These are phyloP conservation scores for Microdochium trichocladiopsis DNA, from an alignment of 2,329 filamentous ascomycete genomes.

Conservation along the genomic window DNA sequence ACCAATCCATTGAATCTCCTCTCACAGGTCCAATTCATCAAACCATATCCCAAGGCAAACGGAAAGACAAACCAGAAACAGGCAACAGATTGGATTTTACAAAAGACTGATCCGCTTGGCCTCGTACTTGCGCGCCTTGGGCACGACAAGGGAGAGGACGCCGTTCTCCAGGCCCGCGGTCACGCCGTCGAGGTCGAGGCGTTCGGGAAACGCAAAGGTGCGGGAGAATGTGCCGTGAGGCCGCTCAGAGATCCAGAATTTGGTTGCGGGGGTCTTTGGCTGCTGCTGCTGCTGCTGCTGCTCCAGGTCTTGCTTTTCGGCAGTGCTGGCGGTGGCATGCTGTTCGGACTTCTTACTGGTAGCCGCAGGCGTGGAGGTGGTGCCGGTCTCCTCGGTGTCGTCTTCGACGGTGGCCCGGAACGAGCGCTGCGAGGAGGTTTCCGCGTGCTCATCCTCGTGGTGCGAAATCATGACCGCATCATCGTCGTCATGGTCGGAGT, in stretches of 20 bases:
- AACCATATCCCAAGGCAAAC: not conserved
- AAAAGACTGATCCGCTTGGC: conserved; percentile 46
- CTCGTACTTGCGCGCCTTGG: conserved; percentile 57
- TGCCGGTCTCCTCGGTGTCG: conserved; percentile 26
- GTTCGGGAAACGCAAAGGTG: conserved; percentile 59
- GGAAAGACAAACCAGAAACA: no score
- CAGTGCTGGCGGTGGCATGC: conserved; percentile 1
- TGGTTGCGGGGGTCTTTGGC: conserved; percentile 27
- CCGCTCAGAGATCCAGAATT: conserved; percentile 68
- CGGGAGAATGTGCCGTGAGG: conserved; percentile 61
- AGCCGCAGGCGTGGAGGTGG: not conserved
- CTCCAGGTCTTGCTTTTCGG: conserved; percentile 1
- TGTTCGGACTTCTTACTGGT: conserved; percentile 2
- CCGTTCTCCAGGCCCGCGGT: conserved; percentile 58
- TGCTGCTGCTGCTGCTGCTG: conserved; percentile 12
- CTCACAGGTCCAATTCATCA: no score
- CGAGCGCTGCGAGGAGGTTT: conserved; percentile 23
- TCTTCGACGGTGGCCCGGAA: conserved; percentile 63
- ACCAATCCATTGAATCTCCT: no score
- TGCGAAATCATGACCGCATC: conserved; percentile 5
- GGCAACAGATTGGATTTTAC: no score
- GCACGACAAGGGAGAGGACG: conserved; percentile 55
- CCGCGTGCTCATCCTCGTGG: conserved; percentile 8
- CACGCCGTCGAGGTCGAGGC: conserved; percentile 56
- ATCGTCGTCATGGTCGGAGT: conserved; percentile 29